phyloP scores from a whole-genome alignment of 2,329 filamentous ascomycete genomes.

The Coniochaeta hoffmannii region DNA sequence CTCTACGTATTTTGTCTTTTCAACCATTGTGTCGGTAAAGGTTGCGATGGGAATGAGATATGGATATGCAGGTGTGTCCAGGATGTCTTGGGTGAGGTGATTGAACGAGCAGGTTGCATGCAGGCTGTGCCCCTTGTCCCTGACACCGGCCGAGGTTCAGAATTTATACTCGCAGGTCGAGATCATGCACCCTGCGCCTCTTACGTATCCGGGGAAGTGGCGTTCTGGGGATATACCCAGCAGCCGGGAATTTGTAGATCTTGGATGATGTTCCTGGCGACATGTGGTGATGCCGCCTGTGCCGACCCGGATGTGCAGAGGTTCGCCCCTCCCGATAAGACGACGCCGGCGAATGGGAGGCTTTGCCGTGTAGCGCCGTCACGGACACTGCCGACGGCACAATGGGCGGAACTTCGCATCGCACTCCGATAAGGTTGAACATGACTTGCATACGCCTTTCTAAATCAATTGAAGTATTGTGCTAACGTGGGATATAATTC shows the following conservation, averaged over 20 bases:
- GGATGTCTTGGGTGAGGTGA: neutral
- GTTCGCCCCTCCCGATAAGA: neutral
- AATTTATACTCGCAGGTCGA: neutral
- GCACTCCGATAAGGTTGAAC: neutral
- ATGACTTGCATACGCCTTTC: neutral
- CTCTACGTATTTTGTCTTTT: conserved; percentile 8
- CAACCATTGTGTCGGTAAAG: neutral
- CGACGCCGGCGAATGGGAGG: neutral
- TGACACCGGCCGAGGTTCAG: neutral
- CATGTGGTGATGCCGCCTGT: neutral
- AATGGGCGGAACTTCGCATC: neutral
- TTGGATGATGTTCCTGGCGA: neutral
- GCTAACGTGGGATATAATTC: neutral
- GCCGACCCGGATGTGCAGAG: neutral
- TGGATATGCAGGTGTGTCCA: neutral
- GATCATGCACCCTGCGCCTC: neutral
- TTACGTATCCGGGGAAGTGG: neutral
- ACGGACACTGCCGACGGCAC: neutral
- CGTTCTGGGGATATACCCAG: neutral
- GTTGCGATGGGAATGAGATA: neutral
- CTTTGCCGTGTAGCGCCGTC: neutral
- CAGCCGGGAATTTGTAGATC: neutral
- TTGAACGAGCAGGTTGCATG: neutral
- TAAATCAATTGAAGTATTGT: neutral
- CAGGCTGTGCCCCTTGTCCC: neutral